These are phyloP conservation scores for Raddia guianensis DNA, from an alignment of 176 grass and related monocot species.

Conservation along the genomic window DNA sequence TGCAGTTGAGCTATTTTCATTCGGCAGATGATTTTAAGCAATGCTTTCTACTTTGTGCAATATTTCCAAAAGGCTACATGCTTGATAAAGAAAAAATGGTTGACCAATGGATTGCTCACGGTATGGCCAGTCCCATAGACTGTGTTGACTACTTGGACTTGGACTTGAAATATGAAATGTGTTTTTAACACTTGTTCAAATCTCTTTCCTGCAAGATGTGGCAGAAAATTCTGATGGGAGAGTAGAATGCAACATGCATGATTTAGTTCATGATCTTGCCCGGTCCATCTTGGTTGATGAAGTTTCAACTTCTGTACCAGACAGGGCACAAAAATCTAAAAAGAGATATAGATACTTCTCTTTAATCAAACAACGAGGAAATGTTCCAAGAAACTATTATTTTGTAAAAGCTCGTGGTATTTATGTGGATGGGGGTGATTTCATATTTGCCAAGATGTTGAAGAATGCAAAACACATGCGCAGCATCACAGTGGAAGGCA, in stretches of 20 bases:
- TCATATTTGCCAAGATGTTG: background rate
- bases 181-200: background rate
- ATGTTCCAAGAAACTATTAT: background rate
- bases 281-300: background rate
- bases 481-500: background rate
- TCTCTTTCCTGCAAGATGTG: conserved; percentile 24
- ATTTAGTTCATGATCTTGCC: conserved; percentile 29
- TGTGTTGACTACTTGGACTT: background rate
- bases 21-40: conserved; percentile 4
- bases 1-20: conserved; percentile 33
- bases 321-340: background rate
- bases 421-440: background rate
- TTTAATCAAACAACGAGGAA: background rate
- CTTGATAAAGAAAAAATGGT: conserved; percentile 26
- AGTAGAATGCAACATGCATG: conserved; percentile 6
- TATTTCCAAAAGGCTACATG: background rate
- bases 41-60: background rate
- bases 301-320: background rate
- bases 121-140: background rate
- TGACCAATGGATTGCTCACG: conserved; percentile 41
- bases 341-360: background rate
- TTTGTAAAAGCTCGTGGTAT: background rate
- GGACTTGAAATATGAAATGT: background rate
- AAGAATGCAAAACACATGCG: background rate
- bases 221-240: accelerated